Base-by-base conservation (phyloP, 345 rosid species). In the Brassica rapa region DNA sequence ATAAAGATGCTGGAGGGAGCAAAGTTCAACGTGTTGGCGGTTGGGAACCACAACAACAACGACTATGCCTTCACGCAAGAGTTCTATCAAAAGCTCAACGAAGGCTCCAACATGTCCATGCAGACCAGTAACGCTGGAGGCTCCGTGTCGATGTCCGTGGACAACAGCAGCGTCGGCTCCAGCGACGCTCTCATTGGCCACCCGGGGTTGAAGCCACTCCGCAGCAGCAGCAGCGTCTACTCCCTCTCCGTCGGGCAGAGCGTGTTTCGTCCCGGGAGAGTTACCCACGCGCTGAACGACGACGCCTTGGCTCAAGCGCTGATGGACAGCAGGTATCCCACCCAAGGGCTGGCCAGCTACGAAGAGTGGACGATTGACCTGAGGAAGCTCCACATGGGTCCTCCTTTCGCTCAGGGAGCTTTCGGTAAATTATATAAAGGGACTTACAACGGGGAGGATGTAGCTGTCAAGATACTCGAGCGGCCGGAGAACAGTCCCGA, bases 261-360 rank as follows among this genome's bases (percentile, higher is more conserved):
- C 33, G 86, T 86, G 0, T 80, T 83, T 65, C 91, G 83, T 21
- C 89, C 86, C 0, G 84, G 88, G 11, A 83, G 39, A 65, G 82
- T 79, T 24, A 80, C 82, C 0, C 89, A 85, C 73, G 86, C 83
- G 0, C 70, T 86, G 60, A 86, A 82, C 63, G 89, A 88, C 66
- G 91, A 88, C 72, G 88, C 84, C 15, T 74, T 88, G 10, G 85
- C 84, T 6, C 86, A 85, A 72, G 89, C 89, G 0, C 55, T 88
- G 82, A 78, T 88, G 89, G 89, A 88, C 74, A 37, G 9, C 43
- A 75, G 75, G 25, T 66, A 76, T 57, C 88, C 89, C 51, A 86
- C 91, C 1, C 80, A 78, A 66, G 89, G 89, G 2, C 72, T 46
- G 53, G 53, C 53, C 2, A 46, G 12, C 53, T 46, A 46, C 5